These are phyloP conservation scores for Podospora pseudoanserina DNA, from an alignment of 495 filamentous ascomycete genomes.

Conservation along the genomic window DNA sequence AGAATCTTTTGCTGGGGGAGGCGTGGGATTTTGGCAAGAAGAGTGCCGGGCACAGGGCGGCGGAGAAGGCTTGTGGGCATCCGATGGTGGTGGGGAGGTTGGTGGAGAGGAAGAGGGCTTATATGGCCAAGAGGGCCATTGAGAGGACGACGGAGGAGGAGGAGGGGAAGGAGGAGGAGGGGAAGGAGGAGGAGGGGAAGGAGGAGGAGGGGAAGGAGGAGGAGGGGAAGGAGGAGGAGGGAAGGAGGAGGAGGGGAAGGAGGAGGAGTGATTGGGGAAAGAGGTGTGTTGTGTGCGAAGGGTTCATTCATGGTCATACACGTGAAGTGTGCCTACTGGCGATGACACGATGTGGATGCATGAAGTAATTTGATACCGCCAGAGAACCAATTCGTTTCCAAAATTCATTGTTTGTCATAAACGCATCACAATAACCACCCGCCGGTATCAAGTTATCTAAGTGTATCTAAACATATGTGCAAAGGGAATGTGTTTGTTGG, in stretches of 20 bases:
- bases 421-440: too few species aligned
- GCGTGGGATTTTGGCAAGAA: conserved; percentile 68
- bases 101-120: conserved; percentile 47
- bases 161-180: not conserved
- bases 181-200: not conserved
- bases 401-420: too few species aligned
- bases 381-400: too few species aligned
- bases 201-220: conserved; percentile 1
- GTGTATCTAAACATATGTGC: too few species aligned
- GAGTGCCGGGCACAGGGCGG: conserved; percentile 70
- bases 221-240: not conserved
- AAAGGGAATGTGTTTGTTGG: not conserved
- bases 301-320: too few species aligned
- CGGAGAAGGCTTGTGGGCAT: conserved; percentile 59
- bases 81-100: conserved; percentile 56
- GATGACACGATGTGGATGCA: too few species aligned
- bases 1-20: conserved; percentile 58
- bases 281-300: not conserved
- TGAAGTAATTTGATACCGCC: too few species aligned
- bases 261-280: not conserved
- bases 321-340: too few species aligned
- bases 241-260: not conserved
- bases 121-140: conserved; percentile 23
- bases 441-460: too few species aligned
- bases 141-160: conserved; percentile 13